Conservation (phyloP, 75 land plant species). For the Picea glauca region DNA sequence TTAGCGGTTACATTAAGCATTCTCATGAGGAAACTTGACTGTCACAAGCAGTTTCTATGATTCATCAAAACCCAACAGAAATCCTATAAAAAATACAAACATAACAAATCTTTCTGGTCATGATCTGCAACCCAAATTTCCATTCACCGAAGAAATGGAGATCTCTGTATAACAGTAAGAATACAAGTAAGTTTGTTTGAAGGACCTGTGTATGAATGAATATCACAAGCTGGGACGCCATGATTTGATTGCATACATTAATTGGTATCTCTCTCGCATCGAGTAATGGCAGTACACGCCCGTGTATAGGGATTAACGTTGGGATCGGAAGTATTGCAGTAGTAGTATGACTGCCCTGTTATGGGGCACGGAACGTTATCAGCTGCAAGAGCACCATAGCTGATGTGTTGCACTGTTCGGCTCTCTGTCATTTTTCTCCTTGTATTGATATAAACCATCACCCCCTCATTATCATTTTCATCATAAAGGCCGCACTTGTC, state of each 20-base stretch:
- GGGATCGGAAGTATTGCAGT: conserved; percentile 4
- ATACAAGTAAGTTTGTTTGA: neutral
- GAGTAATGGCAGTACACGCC: neutral
- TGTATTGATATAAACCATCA: too few species aligned
- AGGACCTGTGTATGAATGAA: neutral
- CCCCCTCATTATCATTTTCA: neutral
- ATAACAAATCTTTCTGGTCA: too few species aligned
- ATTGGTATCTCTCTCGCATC: neutral
- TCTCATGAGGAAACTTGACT: too few species aligned
- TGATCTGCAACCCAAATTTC: neutral
- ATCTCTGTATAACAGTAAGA: neutral
- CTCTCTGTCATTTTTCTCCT: neutral
- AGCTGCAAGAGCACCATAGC: conserved; percentile 7
- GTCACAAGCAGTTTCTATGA: too few species aligned
- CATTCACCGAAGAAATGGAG: neutral
- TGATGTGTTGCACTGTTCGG: neutral
- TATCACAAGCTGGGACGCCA: neutral
- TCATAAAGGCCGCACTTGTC: neutral
- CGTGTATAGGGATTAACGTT: neutral
- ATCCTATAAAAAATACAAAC: too few species aligned
- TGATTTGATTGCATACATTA: neutral
- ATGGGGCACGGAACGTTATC: conserved; percentile 3
- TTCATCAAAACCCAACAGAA: too few species aligned
- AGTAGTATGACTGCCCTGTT: conserved; percentile 6
- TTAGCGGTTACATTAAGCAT: too few species aligned